Percentiles rank a stretch among this genome's conserved stretches.
These are phyloP conservation scores for Pestalotiopsis sp. DNA, from an alignment of 2,329 filamentous ascomycete species.

Conservation along the genomic window DNA sequence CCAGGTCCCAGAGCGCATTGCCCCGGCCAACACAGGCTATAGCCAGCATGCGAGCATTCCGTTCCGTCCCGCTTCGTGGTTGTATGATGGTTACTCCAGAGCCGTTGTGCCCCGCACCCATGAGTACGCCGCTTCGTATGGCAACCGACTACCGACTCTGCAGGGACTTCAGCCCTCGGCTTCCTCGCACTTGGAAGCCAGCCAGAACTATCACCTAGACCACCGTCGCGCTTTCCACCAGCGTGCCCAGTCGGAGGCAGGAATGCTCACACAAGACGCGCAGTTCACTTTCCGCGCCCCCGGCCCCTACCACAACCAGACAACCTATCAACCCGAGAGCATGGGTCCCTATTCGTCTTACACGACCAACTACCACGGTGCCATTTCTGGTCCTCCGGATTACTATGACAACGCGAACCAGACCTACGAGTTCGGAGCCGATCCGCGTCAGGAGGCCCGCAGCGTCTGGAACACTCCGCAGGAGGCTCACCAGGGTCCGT, in stretches of 20 bases:
- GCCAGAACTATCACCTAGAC: slow-evolving; percentile 18
- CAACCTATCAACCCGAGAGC: slow-evolving; percentile 17
- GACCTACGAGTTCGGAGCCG: too few species aligned
- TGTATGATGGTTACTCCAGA: slow-evolving; percentile 26
- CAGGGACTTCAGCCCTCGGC: slow-evolving; percentile 22
- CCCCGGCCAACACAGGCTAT: slow-evolving; percentile 20
- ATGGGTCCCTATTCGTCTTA: slow-evolving; percentile 17
- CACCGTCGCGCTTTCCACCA: slow-evolving; percentile 24
- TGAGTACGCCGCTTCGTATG: slow-evolving; percentile 14
- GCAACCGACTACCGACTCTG: too few species aligned
- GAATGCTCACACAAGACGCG: slow-evolving; percentile 16
- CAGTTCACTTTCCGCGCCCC: slow-evolving; percentile 18
- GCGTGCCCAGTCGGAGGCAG: slow-evolving; percentile 30
- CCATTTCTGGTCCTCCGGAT: slow-evolving; percentile 11
- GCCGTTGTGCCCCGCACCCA: slow-evolving; percentile 13
- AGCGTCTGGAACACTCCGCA: slow-evolving; percentile 10
- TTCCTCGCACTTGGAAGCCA: slow-evolving; percentile 19
- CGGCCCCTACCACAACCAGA: slow-evolving; percentile 18
- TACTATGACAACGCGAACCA: slow-evolving; percentile 22
- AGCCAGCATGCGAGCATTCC: slow-evolving; percentile 21
- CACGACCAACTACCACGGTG: slow-evolving; percentile 12
- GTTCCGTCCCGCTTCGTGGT: slow-evolving; percentile 25
- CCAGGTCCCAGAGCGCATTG: slow-evolving; percentile 15
- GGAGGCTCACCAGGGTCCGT: slow-evolving; percentile 2
- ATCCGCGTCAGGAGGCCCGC: slow-evolving; percentile 15